Conservation (phyloP, 2,329 filamentous ascomycete genomes). For the Claviceps sp. region DNA sequence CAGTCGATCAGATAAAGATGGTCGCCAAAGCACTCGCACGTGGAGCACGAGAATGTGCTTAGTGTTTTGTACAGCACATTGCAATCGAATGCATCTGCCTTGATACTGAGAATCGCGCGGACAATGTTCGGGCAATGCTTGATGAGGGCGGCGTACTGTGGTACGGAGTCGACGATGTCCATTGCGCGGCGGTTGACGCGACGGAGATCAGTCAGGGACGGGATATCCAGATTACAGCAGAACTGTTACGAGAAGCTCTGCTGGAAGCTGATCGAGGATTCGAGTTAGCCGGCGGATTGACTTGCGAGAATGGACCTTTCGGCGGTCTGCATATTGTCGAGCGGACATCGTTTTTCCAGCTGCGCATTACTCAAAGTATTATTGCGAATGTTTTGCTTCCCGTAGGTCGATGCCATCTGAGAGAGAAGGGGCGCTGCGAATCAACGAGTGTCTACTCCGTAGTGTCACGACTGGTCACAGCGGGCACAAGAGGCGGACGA, state of each 20-base stretch:
- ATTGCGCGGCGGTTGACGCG: neutral
- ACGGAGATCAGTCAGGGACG: neutral
- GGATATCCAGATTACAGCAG: neutral
- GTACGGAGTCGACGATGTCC: neutral
- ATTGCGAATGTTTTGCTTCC: neutral
- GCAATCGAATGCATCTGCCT: neutral
- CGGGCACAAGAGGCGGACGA: too few relatives aligned
- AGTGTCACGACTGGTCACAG: too few relatives aligned
- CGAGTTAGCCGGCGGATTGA: neutral
- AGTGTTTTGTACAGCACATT: neutral
- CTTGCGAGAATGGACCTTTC: too few relatives aligned
- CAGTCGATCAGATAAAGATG: neutral
- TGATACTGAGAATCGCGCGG: neutral
- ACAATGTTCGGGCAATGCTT: neutral
- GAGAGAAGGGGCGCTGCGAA: too few relatives aligned
- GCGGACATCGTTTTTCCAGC: neutral
- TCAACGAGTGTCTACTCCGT: too few relatives aligned
- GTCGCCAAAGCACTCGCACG: neutral
- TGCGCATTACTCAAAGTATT: neutral
- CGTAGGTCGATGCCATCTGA: too few relatives aligned
- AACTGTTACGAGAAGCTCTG: neutral
- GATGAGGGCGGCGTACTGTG: neutral
- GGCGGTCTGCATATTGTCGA: neutral
- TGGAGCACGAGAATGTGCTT: neutral
- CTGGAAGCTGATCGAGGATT: neutral